Conservation (phyloP, 768 basidiomycete genomes). For the Gymnopilus junonius region DNA sequence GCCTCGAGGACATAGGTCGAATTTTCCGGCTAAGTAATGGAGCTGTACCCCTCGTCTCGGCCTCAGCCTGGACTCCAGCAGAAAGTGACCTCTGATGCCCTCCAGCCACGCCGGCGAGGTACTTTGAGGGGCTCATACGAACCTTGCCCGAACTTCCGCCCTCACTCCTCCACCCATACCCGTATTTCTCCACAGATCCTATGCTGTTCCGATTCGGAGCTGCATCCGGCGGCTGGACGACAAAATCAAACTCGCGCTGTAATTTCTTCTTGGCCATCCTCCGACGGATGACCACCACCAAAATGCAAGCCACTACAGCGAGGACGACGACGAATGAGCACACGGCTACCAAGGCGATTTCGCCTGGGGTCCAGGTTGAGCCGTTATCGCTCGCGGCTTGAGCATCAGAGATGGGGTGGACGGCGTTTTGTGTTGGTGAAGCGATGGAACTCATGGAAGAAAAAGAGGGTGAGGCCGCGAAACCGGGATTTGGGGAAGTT, state of each 20-base stretch:
- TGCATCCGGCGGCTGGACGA: not conserved
- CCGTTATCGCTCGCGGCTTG: not conserved
- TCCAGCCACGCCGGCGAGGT: not conserved
- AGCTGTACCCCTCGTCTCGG: not conserved
- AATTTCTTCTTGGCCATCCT: not conserved
- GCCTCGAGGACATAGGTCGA: not conserved
- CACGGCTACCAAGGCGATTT: slow-evolving; percentile 1
- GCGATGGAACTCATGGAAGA: not conserved
- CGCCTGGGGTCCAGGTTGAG: not conserved
- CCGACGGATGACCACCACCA: not conserved
- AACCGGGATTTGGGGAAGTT: no score
- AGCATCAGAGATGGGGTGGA: not conserved
- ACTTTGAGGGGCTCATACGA: not conserved
- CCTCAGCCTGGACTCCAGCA: not conserved
- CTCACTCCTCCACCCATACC: not conserved
- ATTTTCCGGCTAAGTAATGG: slow-evolving; percentile 1
- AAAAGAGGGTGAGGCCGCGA: not conserved
- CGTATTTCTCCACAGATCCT: slow-evolving; percentile 7
- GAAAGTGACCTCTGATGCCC: not conserved
- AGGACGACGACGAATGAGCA: not conserved
- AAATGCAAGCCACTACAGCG: not conserved
- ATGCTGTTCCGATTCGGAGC: not conserved
- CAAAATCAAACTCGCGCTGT: not conserved
- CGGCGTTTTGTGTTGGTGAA: not conserved
- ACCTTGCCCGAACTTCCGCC: no score